Conservation (phyloP, 2,329 filamentous ascomycete species). For the Penicillium sp. region DNA sequence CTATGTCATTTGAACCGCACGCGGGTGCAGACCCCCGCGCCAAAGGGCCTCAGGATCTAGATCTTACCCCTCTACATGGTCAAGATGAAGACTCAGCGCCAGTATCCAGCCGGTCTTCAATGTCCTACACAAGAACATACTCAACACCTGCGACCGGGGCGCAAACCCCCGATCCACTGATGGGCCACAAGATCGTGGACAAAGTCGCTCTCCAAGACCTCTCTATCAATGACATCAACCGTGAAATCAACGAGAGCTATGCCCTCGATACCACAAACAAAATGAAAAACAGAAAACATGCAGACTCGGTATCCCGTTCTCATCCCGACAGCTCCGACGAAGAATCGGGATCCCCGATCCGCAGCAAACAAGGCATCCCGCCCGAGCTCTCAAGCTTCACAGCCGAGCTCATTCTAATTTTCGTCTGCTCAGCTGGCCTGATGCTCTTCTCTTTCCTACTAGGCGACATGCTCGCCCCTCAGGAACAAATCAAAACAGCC, state of each 20-base stretch:
- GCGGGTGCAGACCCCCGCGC: constrained; percentile 9
- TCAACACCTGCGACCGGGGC: constrained; percentile 30
- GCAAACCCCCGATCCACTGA: constrained; percentile 31
- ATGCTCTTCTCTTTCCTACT: constrained; percentile 46
- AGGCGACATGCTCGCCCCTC: constrained; percentile 45
- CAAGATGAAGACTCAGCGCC: constrained; percentile 14
- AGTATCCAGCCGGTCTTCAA: constrained; percentile 20
- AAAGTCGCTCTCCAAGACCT: constrained; percentile 21
- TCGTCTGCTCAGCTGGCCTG: constrained; percentile 46
- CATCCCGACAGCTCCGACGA: constrained; percentile 16
- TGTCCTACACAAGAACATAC: constrained; percentile 19
- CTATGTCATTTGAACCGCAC: constrained; percentile 13
- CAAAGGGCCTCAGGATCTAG: constrained; percentile 4
- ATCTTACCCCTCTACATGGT: background rate
- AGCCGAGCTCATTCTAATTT: constrained; percentile 43
- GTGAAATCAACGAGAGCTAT: constrained; percentile 14
- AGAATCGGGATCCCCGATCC: constrained; percentile 22
- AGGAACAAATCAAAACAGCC: constrained; percentile 38
- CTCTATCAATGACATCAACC: constrained; percentile 15
- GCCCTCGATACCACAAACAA: constrained; percentile 16
- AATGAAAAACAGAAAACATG: constrained; percentile 20
- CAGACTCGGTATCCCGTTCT: constrained; percentile 12
- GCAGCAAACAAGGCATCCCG: constrained; percentile 36
- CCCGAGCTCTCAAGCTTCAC: constrained; percentile 43
- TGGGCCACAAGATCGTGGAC: constrained; percentile 17